A percentile compares a stretch with the other conserved stretches of the same genome.
Conservation (phyloP, 1,284 basidiomycete genomes). For the Apiotrichum domesticum region DNA sequence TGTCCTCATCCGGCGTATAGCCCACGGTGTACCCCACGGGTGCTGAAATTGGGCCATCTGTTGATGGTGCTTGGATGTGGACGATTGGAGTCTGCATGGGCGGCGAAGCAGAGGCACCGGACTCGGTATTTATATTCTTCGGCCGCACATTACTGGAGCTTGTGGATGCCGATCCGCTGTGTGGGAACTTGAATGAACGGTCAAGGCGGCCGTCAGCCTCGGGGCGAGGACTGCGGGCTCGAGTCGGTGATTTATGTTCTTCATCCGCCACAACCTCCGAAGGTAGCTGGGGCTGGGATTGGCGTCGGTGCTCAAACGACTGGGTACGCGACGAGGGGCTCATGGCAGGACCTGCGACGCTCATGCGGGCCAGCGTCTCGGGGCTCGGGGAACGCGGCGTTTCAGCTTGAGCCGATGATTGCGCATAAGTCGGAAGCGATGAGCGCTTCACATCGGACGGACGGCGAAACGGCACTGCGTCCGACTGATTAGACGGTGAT, state of each 20-base stretch:
- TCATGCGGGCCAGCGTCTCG: slow-evolving; percentile 46
- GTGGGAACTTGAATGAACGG: slow-evolving; percentile 44
- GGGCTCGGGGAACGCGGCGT: slow-evolving; percentile 39
- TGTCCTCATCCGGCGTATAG: neutral
- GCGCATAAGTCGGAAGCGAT: slow-evolving; percentile 25
- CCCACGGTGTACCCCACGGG: slow-evolving; percentile 11
- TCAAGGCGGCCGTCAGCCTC: slow-evolving; percentile 45
- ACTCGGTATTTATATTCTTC: no score
- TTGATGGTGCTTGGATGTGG: slow-evolving; percentile 18
- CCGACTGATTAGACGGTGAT: slow-evolving; percentile 30
- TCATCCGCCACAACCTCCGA: neutral
- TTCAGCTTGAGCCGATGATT: slow-evolving; percentile 25
- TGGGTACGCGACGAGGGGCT: slow-evolving; percentile 8
- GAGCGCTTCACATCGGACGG: slow-evolving; percentile 33
- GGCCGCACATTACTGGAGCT: no score
- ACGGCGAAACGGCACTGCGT: neutral
- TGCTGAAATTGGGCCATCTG: slow-evolving; percentile 16
- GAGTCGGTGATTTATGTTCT: neutral
- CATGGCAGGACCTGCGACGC: slow-evolving; percentile 28
- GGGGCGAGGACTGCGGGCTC: slow-evolving; percentile 42
- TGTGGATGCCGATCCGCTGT: neutral
- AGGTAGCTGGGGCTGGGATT: neutral
- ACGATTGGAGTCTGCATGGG: slow-evolving; percentile 12
- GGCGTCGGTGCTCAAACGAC: slow-evolving; percentile 10
- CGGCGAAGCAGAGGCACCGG: neutral